Evolutionary conservation across 306 rosid genomes (phyloP), one percentile per base, ranked within the genome.

Genomic region (Rosa lucieae): DNA sequence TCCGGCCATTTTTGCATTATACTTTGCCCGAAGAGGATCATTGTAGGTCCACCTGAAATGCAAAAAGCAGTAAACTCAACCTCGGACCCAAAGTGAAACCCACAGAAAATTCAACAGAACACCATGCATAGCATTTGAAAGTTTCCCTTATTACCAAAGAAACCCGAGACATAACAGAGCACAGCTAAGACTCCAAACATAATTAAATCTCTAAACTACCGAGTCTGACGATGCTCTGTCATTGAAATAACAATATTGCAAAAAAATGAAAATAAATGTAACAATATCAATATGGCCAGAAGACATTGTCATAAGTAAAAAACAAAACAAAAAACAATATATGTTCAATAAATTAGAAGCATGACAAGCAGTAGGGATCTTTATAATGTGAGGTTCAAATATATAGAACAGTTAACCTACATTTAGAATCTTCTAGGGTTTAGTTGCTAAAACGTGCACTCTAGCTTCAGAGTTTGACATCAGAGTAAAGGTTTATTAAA

Each of bases 1-100:
- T 67, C 97, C 99, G 8, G 98, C 99, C 99, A 95, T 95, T 86
- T 90, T 95, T 15, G 89, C 94, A 29, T 90, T 90, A 81, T 95
- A 95, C 87, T 95, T 95, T 12, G 94, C 94, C 14, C 98, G 97
- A 67, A 95, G 99, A 79, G 99, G 97, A 78, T 95, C 99, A 23
- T 92, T 95, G 89, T 92, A 91, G 18, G 98, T 95, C 99, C 99
- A 95, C 67, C 99, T 94, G 93, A 82, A 89, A 20, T 23, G 21
- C 84, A 82, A 40, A 35, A 13, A 74, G n/a, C 32, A 43, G 42
- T 21, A 35, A 12, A 69, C 21, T 35, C 46, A 66, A 66, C 44
- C 70, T 66, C 46, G 10, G 20, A 32, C 70, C 20, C 3, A 62
- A 29, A 61, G 3, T 55, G 26, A 73, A 73, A 58, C 5, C 12